A percentile compares a stretch with the other conserved stretches of the same genome.
Evolutionary conservation across 805 yeast genomes (phyloP).

Genomic region (Millerozyma miso): DNA sequence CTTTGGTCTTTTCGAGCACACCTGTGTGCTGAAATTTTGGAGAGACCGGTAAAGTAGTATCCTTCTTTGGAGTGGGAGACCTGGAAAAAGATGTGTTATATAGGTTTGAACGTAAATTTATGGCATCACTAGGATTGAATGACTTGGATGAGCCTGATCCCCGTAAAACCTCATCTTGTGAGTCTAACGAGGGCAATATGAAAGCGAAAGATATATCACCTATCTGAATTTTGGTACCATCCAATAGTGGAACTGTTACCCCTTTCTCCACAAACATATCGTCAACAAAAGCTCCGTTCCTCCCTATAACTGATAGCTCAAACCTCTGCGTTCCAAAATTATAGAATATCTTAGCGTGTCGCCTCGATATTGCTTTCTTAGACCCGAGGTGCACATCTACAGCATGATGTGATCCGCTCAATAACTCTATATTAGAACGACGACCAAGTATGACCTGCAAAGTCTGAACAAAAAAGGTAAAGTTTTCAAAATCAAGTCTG

Average conservation of each 20-base stretch:
- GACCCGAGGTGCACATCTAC: conserved; percentile 92
- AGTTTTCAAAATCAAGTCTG: conserved; percentile 83
- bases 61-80: conserved; percentile 1
- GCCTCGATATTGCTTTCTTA: conserved; percentile 87
- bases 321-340: conserved; percentile 95
- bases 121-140: conserved; percentile 60
- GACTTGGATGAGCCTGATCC: conserved; percentile 25
- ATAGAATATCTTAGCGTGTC: conserved; percentile 94
- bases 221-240: conserved; percentile 83
- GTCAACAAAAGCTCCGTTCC: conserved; percentile 96
- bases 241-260: conserved; percentile 79
- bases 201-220: conserved; percentile 90
- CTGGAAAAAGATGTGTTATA: conserved; percentile 25
- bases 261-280: conserved; percentile 87
- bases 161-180: conserved; percentile 25
- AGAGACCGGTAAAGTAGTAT: not conserved
- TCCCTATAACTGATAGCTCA: conserved; percentile 85
- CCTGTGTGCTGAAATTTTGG: not conserved
- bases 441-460: conserved; percentile 92
- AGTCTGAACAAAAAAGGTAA: conserved; percentile 94
- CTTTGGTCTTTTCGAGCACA: not conserved
- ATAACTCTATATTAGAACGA: conserved; percentile 48
- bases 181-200: conserved; percentile 69
- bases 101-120: conserved; percentile 49
- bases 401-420: conserved; percentile 64